These are phyloP conservation scores for Xylaria sp. DNA, from an alignment of 495 filamentous ascomycete species.

Conservation along the genomic window DNA sequence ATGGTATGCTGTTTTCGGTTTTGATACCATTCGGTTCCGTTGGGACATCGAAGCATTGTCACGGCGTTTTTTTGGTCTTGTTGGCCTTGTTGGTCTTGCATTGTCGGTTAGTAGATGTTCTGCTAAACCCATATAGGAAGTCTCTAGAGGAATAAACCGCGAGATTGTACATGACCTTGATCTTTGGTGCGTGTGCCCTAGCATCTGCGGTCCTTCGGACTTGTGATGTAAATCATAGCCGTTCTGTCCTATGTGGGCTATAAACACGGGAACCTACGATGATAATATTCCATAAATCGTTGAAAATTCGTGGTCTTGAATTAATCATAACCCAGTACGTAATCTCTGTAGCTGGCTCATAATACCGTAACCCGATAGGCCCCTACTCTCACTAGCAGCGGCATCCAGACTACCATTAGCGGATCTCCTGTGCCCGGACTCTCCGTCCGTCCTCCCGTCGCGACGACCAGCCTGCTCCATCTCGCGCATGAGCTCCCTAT, in stretches of 20 bases:
- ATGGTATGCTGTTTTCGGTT: neutral
- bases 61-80: constrained; percentile 13
- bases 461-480: constrained; percentile 49
- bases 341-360: constrained; percentile 82
- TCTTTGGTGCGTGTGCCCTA: neutral
- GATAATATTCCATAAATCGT: neutral
- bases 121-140: constrained; percentile 2
- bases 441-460: constrained; percentile 37
- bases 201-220: neutral
- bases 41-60: neutral
- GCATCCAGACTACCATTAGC: constrained; percentile 37
- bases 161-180: constrained; percentile 9
- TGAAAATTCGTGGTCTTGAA: neutral
- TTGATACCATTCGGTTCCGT: constrained; percentile 13
- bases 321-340: constrained; percentile 71
- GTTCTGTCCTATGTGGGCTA: neutral
- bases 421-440: constrained; percentile 37
- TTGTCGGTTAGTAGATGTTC: constrained; percentile 1
- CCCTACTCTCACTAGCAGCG: constrained; percentile 42
- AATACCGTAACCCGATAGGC: constrained; percentile 69
- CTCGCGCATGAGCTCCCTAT: constrained; percentile 61
- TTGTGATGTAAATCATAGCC: neutral
- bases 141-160: constrained; percentile 1
- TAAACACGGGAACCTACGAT: neutral
- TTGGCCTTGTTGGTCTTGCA: constrained; percentile 4